Evolutionary conservation across 306 rosid genomes (phyloP).

Genomic region (Prinsepia uniflora): DNA sequence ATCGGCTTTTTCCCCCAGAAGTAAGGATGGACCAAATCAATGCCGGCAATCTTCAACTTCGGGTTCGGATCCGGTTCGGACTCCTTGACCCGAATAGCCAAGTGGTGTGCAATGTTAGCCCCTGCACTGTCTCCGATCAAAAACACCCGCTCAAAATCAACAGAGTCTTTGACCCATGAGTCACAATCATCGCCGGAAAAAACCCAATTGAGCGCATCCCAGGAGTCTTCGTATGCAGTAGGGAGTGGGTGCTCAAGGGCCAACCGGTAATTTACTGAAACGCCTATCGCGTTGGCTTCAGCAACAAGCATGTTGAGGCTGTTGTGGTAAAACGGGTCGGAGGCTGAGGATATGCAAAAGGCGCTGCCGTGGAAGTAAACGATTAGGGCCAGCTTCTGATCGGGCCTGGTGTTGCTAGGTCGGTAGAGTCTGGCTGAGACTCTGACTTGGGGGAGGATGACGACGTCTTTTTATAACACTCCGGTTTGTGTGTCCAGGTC

Average conservation of each 20-base stretch:
- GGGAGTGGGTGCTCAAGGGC: conserved; percentile 86
- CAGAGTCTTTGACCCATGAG: conserved; percentile 48
- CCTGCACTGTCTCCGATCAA: conserved; percentile 84
- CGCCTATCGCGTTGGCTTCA: conserved; percentile 43
- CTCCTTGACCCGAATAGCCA: conserved; percentile 31
- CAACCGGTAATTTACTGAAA: conserved; percentile 62
- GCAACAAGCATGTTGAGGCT: conserved; percentile 58
- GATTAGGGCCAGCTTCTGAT: conserved; percentile 47
- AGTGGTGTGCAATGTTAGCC: conserved; percentile 64
- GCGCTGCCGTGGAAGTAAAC: conserved; percentile 86
- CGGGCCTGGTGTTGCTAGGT: conserved; percentile 21
- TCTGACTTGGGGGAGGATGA: conserved; percentile 45
- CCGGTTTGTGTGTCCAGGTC: conserved; percentile 54
- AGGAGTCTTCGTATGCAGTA: conserved; percentile 58
- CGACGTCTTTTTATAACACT: conserved; percentile 67
- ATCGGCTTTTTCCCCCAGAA: conserved; percentile 75
- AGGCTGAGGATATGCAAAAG: conserved; percentile 51
- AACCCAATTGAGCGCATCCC: conserved; percentile 66
- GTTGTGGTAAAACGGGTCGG: conserved; percentile 69
- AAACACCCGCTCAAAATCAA: conserved; percentile 46
- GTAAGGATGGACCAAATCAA: conserved; percentile 61
- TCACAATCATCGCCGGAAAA: conserved; percentile 27
- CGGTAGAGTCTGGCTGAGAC: conserved; percentile 60
- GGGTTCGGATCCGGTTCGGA: conserved; percentile 3
- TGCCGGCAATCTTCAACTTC: conserved; percentile 42